Base-by-base conservation (phyloP, 768 basidiomycete species). In the Cyathus striatus region DNA sequence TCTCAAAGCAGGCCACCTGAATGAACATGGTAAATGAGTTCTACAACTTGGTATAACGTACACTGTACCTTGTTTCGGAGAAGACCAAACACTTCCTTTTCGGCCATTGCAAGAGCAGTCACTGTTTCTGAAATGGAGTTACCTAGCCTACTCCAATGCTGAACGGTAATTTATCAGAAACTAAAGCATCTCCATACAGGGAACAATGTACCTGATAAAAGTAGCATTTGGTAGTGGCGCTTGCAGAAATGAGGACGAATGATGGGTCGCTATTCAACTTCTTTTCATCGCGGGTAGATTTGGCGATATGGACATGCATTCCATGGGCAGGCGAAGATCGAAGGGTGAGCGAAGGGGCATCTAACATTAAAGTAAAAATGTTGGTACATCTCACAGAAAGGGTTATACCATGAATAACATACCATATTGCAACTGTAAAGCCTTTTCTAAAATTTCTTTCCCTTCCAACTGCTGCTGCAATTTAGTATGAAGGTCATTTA, bases 141-240 rank as follows among this genome's bases (percentile, higher is more conserved):
- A n/a, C 86, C 90, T 16, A 92, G 75, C 36, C 72, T 65, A 6
- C 84, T 76, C 90, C 90, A 92, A 47, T 73, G 74, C 89, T 91
- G 42, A 2, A 27, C 6, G 17, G 10, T 13, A 22, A 14, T 40
- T n/a, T 10, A 30, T 41, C 24, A 41, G 38, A 6, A 13, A 22
- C 13, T 7, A 13, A 9, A 13, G 6, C 6, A 22, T 40, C 6
- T 6, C 5, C 7, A 36, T 17, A 17, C 14, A n/a, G 5, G n/a
- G 20, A 35, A 20, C 23, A 16, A 51, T 61, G 32, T 43, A 83
- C 88, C 58, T 75, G 69, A 55, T 79, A 70, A 55, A 90, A 85
- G 53, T 81, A 90, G 25, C 69, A 75, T 49, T 75, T 78, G 0
- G 88, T 90, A 1, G 81, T 77, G 26, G 68, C 69, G 47, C 69